Evolutionary conservation across 1,284 basidiomycete species (phyloP).

Genomic region (Boletus semigastroideus): DNA sequence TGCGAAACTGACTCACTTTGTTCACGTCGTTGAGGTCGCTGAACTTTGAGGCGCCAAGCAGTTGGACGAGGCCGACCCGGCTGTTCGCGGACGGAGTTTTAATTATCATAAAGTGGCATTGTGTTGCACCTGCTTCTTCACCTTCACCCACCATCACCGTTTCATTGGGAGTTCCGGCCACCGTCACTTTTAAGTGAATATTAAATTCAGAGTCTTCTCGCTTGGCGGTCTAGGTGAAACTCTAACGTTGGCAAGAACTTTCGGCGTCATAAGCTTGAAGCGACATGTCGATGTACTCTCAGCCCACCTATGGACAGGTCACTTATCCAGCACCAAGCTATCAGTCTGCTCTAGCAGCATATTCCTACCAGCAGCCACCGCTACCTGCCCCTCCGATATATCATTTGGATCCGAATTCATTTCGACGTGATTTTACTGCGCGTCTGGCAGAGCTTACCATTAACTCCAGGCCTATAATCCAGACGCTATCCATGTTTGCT

Average conservation of each 20-base stretch:
- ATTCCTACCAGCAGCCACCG: slow-evolving; percentile 47
- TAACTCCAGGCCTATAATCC: slow-evolving; percentile 96
- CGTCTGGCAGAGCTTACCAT: slow-evolving; percentile 86
- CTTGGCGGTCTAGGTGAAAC: slow-evolving; percentile 34
- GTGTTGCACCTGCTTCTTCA: slow-evolving; percentile 30
- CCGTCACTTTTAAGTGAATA: slow-evolving; percentile 40
- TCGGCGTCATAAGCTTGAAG: slow-evolving; percentile 35
- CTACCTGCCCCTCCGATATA: slow-evolving; percentile 49
- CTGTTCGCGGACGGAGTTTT: slow-evolving; percentile 34
- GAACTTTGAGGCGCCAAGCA: slow-evolving; percentile 5
- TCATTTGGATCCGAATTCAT: slow-evolving; percentile 69
- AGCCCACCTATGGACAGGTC: slow-evolving; percentile 42
- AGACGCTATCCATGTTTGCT: slow-evolving; percentile 91
- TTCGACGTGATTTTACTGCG: slow-evolving; percentile 77
- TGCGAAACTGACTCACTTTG: slow-evolving; percentile 29
- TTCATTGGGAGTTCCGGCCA: slow-evolving; percentile 36
- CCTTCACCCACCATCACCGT: slow-evolving; percentile 51
- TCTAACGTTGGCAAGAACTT: slow-evolving; percentile 31
- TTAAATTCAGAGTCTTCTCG: slow-evolving; percentile 37
- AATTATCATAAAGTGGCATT: slow-evolving; percentile 28
- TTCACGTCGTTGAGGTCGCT: slow-evolving; percentile 23
- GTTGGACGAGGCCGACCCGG: slow-evolving; percentile 16
- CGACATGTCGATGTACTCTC: slow-evolving; percentile 51
- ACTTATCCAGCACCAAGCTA: slow-evolving; percentile 38
- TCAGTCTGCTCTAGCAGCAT: slow-evolving; percentile 44